phyloP scores from a whole-genome alignment of 345 rosid genomes.

The Corchorus capsularis region DNA sequence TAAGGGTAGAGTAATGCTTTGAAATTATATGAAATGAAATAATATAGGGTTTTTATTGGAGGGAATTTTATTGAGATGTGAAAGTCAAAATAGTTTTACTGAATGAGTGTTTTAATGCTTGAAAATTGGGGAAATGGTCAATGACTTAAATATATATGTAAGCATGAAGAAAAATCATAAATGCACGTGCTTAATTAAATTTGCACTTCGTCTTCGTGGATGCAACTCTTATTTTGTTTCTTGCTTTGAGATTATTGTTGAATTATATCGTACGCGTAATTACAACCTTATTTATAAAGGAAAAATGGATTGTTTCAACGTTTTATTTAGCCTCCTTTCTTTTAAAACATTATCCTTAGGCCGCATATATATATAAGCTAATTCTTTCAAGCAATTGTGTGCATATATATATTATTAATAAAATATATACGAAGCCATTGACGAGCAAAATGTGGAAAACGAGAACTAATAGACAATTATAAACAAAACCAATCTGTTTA shows the following conservation, averaged over 20 bases:
- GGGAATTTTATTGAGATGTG: not conserved
- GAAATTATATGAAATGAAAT: too few relatives aligned
- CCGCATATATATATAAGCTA: not conserved
- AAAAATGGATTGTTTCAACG: not conserved
- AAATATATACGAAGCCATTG: too few relatives aligned
- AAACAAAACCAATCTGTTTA: too few relatives aligned
- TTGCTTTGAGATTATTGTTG: not conserved
- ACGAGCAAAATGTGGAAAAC: too few relatives aligned
- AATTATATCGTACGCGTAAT: too few relatives aligned
- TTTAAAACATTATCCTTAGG: not conserved
- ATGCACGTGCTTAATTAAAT: slow-evolving; percentile 1
- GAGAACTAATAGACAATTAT: too few relatives aligned
- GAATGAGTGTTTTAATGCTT: too few relatives aligned
- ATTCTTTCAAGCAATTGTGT: not conserved
- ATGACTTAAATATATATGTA: not conserved
- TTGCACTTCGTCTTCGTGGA: slow-evolving; percentile 1
- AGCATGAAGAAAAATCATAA: not conserved
- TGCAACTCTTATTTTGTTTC: not conserved
- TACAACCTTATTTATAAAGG: not conserved
- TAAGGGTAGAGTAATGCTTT: too few relatives aligned
- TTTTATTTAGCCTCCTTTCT: not conserved
- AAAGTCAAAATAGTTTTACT: not conserved
- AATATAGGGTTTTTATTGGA: too few relatives aligned
- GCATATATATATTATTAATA: too few relatives aligned
- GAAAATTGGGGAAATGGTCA: too few relatives aligned